Evolutionary conservation across 352 stramenopile genomes (phyloP), one percentile per base, ranked within the genome.

Genomic region (Pythium myriotylum): DNA sequence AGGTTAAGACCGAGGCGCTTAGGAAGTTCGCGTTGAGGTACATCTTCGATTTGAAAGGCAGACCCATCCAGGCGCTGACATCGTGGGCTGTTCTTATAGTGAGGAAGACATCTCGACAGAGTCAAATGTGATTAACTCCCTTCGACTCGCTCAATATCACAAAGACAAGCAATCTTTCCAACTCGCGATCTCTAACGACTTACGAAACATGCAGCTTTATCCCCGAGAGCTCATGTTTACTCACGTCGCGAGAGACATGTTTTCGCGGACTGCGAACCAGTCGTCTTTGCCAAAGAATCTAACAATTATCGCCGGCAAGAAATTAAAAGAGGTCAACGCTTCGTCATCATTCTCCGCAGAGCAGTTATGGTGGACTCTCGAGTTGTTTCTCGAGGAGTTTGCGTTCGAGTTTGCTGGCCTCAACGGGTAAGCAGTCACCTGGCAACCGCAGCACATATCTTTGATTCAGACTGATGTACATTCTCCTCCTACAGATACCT

Each of bases 401-500:
- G 46, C 61, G 17, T 81, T 81, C 40, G 70, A 80, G 24, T 81
- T 67, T 53, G 54, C 72, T 2, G 56, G 77, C 37, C 59, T 85
- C 4, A 58, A 69, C 32, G 70, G 74, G 67, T 84, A 64, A n/a
- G 62, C 54, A 43, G 40, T 14, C 41, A n/a, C 23, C 19, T 54
- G 19, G 35, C 12, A 49, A n/a, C 42, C 17, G 33, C n/a, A 45
- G n/a, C n/a, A n/a, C n/a, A 50, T 45, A 17, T 26, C 43, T 42
- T 55, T 29, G 3, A 12, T 23, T 20, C n/a, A n/a, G n/a, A n/a
- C n/a, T n/a, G n/a, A n/a, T n/a, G n/a, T n/a, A n/a, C n/a, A n/a
- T n/a, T n/a, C n/a, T n/a, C n/a, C n/a, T n/a, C n/a, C n/a, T n/a
- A n/a, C n/a, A 56, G 63, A 22, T 70, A 62, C 53, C 9, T 72